phyloP scores from a whole-genome alignment of 2,329 filamentous ascomycete species.

The Pyricularia sp. region DNA sequence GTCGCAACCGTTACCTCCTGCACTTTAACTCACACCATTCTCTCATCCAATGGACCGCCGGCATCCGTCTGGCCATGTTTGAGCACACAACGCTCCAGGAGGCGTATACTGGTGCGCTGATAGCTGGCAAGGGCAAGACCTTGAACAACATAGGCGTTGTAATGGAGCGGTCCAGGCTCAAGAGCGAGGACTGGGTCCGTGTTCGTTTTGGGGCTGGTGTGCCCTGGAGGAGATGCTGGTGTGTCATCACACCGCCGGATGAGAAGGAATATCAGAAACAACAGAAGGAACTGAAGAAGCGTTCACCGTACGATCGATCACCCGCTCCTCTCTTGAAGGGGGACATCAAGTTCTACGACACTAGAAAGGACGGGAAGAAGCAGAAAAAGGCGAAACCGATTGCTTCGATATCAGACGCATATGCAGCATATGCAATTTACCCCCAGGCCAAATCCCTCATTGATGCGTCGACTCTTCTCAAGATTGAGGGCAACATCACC shows the following conservation, averaged over 20 bases:
- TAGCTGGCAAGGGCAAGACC: constrained; percentile 84
- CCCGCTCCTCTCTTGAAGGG: constrained; percentile 63
- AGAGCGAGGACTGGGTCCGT: constrained; percentile 85
- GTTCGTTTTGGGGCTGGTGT: constrained; percentile 94
- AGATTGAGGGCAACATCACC: constrained; percentile 84
- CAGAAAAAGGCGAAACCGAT: constrained; percentile 88
- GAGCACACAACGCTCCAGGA: constrained; percentile 91
- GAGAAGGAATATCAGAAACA: constrained; percentile 84
- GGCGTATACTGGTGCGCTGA: constrained; percentile 90
- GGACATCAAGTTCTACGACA: constrained; percentile 91
- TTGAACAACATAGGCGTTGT: constrained; percentile 87
- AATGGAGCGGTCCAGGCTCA: constrained; percentile 69
- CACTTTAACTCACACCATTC: constrained; percentile 96
- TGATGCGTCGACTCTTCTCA: constrained; percentile 87
- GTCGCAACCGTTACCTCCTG: constrained; percentile 87
- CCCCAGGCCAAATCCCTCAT: constrained; percentile 90
- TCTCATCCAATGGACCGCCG: constrained; percentile 89
- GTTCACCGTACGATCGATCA: constrained; percentile 72
- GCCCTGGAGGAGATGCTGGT: constrained; percentile 95
- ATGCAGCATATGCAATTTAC: constrained; percentile 90
- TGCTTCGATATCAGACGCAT: constrained; percentile 83
- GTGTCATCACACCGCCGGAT: constrained; percentile 83
- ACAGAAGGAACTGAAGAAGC: constrained; percentile 75
- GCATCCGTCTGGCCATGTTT: constrained; percentile 87
- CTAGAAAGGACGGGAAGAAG: constrained; percentile 63